phyloP scores from a whole-genome alignment of 208 protist genomes.

The Trypanosoma scelopori region DNA sequence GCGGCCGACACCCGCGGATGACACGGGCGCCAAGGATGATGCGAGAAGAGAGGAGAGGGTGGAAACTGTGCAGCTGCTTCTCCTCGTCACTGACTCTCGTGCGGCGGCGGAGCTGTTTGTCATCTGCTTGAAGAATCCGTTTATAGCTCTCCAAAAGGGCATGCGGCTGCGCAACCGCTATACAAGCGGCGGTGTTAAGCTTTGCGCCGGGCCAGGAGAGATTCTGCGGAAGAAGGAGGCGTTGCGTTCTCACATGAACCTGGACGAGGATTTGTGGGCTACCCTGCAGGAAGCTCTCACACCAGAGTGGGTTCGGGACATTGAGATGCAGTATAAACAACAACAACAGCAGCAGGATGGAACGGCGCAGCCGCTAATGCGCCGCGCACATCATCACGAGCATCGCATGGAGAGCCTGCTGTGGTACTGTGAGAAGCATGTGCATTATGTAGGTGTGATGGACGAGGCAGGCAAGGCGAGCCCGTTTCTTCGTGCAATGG shows the following conservation, averaged over 20 bases:
- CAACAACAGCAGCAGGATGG: slow-evolving; percentile 7
- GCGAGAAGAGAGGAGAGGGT: no score
- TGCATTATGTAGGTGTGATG: slow-evolving; percentile 75
- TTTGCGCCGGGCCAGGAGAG: slow-evolving; percentile 39
- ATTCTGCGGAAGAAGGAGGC: slow-evolving; percentile 50
- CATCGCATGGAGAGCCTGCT: slow-evolving; percentile 56
- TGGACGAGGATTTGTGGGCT: slow-evolving; percentile 69
- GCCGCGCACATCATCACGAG: slow-evolving; percentile 47
- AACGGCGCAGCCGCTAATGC: slow-evolving; percentile 27
- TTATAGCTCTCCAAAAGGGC: slow-evolving; percentile 44
- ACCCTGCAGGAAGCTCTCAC: slow-evolving; percentile 34
- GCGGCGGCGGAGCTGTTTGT: slow-evolving; percentile 69
- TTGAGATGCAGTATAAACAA: slow-evolving; percentile 24
- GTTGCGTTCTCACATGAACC: slow-evolving; percentile 51
- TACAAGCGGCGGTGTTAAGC: slow-evolving; percentile 31
- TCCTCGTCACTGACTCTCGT: slow-evolving; percentile 72
- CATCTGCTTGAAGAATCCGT: slow-evolving; percentile 54
- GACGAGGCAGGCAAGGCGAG: slow-evolving; percentile 69
- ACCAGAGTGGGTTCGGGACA: slow-evolving; percentile 29
- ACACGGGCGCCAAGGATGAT: background rate
- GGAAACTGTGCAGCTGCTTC: slow-evolving; percentile 4
- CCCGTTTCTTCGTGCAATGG: slow-evolving; percentile 72
- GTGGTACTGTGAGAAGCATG: slow-evolving; percentile 62
- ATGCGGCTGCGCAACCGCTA: slow-evolving; percentile 42
- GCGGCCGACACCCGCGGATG: background rate